These are phyloP conservation scores for Yamadazyma triangularis DNA, from an alignment of 1,139 yeast species.

Conservation along the genomic window DNA sequence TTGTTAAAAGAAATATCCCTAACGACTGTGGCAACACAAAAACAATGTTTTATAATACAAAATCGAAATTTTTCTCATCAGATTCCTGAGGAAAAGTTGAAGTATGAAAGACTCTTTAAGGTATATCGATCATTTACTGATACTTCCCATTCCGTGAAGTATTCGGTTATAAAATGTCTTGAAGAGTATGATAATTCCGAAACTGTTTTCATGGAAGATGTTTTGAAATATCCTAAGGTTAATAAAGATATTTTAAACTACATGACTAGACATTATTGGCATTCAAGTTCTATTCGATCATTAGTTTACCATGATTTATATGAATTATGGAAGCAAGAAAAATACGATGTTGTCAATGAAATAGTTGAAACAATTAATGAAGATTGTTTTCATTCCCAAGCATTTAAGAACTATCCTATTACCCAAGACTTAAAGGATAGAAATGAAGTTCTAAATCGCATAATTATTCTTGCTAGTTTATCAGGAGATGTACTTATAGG, in stretches of 20 bases:
- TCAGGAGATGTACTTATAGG: too few species aligned
- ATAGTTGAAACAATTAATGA: background rate
- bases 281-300: slow-evolving; percentile 18
- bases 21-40: too few species aligned
- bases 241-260: slow-evolving; percentile 15
- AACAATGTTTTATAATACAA: too few species aligned
- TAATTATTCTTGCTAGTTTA: too few species aligned
- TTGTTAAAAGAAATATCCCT: too few species aligned
- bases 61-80: too few species aligned
- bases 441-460: too few species aligned
- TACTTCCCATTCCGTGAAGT: slow-evolving; percentile 9
- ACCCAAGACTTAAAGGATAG: too few species aligned
- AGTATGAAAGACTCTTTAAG: slow-evolving; percentile 14
- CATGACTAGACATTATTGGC: slow-evolving; percentile 11
- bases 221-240: slow-evolving; percentile 15
- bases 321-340: slow-evolving; percentile 9
- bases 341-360: slow-evolving; percentile 5
- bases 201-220: slow-evolving; percentile 16
- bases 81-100: too few species aligned
- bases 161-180: slow-evolving; percentile 14
- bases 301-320: slow-evolving; percentile 17
- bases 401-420: too few species aligned
- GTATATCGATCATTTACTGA: slow-evolving; percentile 13
- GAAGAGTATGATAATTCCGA: slow-evolving; percentile 10
- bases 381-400: background rate